Evolutionary conservation across 2,329 filamentous ascomycete genomes (phyloP), one percentile per base, ranked within the genome.

Genomic region (Colletotrichum tropicale): DNA sequence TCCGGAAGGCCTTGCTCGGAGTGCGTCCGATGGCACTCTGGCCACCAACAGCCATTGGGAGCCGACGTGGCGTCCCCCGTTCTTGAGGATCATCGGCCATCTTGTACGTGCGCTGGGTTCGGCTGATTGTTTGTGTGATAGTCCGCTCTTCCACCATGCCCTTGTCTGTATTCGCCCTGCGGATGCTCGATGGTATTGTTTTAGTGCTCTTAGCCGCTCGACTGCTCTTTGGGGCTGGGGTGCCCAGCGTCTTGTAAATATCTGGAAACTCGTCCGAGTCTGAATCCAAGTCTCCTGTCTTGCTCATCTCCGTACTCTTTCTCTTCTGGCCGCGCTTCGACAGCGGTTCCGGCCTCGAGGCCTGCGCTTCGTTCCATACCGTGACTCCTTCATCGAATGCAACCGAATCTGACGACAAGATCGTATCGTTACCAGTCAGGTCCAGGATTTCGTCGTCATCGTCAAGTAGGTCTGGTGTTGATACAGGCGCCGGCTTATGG

Each of bases 251-350:
- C 64, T 90, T 85, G 76, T 89, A 87, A 9, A 92, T 88, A 76
- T 92, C 90, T 0, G 89, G 89, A 61, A 90, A 92, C 21, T 89
- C 86, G 38, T 87, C 87, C 16, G 87, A 81, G 6, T 85, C 82
- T 18, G 80, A 82, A 16, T 81, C 80, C 15, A 84, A 81, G 30
- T 81, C 79, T 10, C 71, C 71, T 43, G 76, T 77, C 74, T 82
- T 85, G 75, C 79, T 85, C 28, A 89, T 87, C 12, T 90, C 87
- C 28, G 82, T 83, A 76, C 88, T 90, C 79, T 91, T 91, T 76
- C 89, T 82, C 81, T 91, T 91, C 81, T 87, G 89, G 21, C 84
- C 84, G 61, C 85, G 84, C 60, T 82, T 86, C 2, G 84, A 77
- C 12, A 81, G 66, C 7, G 85, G 85, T 32, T 85, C 84, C 2